Percentiles rank a stretch among this genome's conserved stretches.
phyloP scores from a whole-genome alignment of 768 basidiomycete genomes.

The Leccinum disarticulatum region DNA sequence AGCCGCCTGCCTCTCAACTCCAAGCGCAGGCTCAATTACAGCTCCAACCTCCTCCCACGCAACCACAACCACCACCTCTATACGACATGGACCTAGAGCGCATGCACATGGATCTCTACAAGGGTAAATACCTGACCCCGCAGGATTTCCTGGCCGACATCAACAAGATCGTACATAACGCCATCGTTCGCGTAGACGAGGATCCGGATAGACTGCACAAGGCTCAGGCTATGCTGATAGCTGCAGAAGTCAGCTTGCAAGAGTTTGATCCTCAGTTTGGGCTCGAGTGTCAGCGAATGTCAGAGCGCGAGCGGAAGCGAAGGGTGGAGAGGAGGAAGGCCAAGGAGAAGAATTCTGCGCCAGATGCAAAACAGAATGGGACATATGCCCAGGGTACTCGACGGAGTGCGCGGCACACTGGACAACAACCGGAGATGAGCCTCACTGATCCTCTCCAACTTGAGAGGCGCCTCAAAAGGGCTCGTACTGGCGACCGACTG shows the following conservation, averaged over 20 bases:
- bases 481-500: constrained; percentile 56
- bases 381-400: constrained; percentile 52
- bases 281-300: constrained; percentile 88
- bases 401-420: constrained; percentile 72
- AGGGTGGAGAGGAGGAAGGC: constrained; percentile 48
- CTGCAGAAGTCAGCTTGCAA: constrained; percentile 80
- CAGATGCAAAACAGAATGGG: constrained; percentile 29
- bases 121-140: constrained; percentile 82
- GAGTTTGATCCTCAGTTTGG: constrained; percentile 80
- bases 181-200: constrained; percentile 51
- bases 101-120: constrained; percentile 85
- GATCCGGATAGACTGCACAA: constrained; percentile 77
- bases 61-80: constrained; percentile 46
- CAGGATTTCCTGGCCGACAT: constrained; percentile 85
- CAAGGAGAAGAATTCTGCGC: constrained; percentile 30
- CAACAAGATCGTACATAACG: constrained; percentile 77
- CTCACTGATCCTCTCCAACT: constrained; percentile 76
- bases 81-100: constrained; percentile 91
- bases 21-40: constrained; percentile 39
- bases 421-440: constrained; percentile 64
- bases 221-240: constrained; percentile 87
- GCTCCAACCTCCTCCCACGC: constrained; percentile 32
- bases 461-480: constrained; percentile 73
- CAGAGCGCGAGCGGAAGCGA: constrained; percentile 67
- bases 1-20: constrained; percentile 30